phyloP scores from a whole-genome alignment of 352 stramenopile genomes.

The Pilasporangium apinafurcum region DNA sequence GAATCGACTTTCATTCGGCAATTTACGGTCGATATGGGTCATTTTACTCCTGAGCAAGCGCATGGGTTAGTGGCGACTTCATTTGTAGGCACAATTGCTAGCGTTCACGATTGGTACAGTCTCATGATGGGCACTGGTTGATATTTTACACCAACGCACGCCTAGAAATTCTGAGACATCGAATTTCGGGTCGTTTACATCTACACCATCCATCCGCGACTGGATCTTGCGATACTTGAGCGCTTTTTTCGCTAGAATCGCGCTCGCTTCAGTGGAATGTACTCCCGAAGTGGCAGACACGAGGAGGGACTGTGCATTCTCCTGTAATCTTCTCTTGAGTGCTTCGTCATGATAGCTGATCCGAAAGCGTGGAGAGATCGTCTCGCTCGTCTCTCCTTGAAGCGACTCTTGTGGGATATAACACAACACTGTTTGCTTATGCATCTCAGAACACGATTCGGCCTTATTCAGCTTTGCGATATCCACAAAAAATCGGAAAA shows the following conservation, averaged over 20 bases:
- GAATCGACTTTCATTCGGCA: background rate
- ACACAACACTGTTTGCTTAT: background rate
- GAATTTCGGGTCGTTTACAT: constrained; percentile 3
- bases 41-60: background rate
- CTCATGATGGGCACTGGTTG: background rate
- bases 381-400: background rate
- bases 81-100: too few species aligned
- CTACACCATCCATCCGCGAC: background rate
- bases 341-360: background rate
- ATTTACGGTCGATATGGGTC: background rate
- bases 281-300: background rate
- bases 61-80: background rate
- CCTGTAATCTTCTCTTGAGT: background rate
- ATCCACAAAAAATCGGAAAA: background rate
- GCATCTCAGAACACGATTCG: background rate
- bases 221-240: background rate
- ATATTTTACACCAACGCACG: constrained; percentile 4
- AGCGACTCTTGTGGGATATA: background rate
- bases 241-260: background rate
- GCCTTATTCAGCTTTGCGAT: background rate
- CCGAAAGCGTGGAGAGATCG: background rate
- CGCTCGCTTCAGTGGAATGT: constrained; percentile 1
- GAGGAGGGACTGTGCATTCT: background rate
- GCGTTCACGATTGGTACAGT: too few species aligned
- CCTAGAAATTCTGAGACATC: constrained; percentile 3